Base-by-base conservation (phyloP, 2,329 filamentous ascomycete genomes). In the Fusarium floridanum region DNA sequence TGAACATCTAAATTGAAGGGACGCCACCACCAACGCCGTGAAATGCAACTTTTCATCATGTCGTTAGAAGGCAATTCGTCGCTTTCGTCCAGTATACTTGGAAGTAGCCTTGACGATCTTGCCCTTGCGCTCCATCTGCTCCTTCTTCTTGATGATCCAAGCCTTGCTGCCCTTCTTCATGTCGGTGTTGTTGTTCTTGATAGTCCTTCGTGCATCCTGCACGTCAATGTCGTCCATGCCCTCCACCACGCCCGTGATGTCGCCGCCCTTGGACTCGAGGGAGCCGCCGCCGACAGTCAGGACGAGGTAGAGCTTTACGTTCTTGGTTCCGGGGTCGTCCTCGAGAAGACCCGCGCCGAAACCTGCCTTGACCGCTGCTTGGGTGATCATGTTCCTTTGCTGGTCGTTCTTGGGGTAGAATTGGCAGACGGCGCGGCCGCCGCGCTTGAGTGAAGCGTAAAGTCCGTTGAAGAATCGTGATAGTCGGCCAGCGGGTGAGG, bases 391-490 rank as follows among this genome's bases (percentile, higher is more conserved):
- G 80, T 90, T 91, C 80, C 95, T 91, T 85, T 99, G 97, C 72
- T 90, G 88, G 77, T 97, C 93, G 82, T 99, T 98, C 85, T 98
- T 98, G 4, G 97, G 97, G 82, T 99, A 99, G 83, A 99, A 99
- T 80, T 99, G 97, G 81, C 95, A 98, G 16, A 98, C 96, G 0
- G 97, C 97, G 41, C 95, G 89, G 1, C 95, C 97, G 7, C 97
- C 97, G 22, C 97, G 88, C 73, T 92, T 91, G 72, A 99, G 85
- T 70, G 91, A 92, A 0, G 95, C 93, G 83, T 98, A 99, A 2
- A 99, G 84, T 0, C 95, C 95, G 79, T 97, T 95, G 83, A 99
- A 99, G 81, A 99, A 99, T 53, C 96, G 88, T 6, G 90, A 89
- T 29, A 99, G 84, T 7, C 97, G 87, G 0, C 93, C 94, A 32